These are phyloP conservation scores for Botrytis tulipae DNA, from an alignment of 2,329 filamentous ascomycete genomes.

Conservation along the genomic window DNA sequence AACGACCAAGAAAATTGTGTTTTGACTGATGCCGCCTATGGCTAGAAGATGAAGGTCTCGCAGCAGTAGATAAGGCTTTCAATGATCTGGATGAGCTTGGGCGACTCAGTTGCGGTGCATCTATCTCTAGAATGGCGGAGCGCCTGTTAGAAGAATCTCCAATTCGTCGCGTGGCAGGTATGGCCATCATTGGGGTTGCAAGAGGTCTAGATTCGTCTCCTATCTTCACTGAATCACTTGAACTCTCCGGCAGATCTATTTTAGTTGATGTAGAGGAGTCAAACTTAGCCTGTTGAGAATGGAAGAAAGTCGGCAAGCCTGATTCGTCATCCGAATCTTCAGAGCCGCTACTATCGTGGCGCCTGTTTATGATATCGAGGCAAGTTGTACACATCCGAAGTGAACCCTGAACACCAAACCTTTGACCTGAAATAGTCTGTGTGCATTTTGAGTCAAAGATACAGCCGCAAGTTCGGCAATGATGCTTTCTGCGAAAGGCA, in stretches of 20 bases:
- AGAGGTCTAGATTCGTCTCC: conserved; percentile 49
- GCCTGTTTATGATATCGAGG: conserved; percentile 83
- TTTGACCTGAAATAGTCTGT: conserved; percentile 79
- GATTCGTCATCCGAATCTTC: conserved; percentile 83
- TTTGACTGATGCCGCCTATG: conserved; percentile 88
- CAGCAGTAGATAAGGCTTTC: conserved; percentile 63
- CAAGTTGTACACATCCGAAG: conserved; percentile 92
- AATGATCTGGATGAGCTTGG: conserved; percentile 92
- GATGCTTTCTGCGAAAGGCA: conserved; percentile 92
- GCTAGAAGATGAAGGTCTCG: conserved; percentile 74
- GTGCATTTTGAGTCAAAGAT: conserved; percentile 98
- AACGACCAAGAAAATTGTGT: conserved; percentile 75
- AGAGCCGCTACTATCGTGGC: conserved; percentile 81
- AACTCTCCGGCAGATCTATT: conserved; percentile 43
- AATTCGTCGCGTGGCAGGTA: conserved; percentile 61
- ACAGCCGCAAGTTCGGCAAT: conserved; percentile 94
- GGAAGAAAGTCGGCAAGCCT: conserved; percentile 62
- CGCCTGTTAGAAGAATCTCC: conserved; percentile 78
- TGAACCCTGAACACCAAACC: conserved; percentile 81
- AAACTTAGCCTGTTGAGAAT: conserved; percentile 51
- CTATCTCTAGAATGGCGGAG: conserved; percentile 88
- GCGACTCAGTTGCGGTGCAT: conserved; percentile 76
- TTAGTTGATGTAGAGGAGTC: conserved; percentile 41
- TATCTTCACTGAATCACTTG: conserved; percentile 38
- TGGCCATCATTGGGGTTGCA: conserved; percentile 71